These are phyloP conservation scores for Rhodamnia argentea DNA, from an alignment of 345 rosid species.

Conservation along the genomic window DNA sequence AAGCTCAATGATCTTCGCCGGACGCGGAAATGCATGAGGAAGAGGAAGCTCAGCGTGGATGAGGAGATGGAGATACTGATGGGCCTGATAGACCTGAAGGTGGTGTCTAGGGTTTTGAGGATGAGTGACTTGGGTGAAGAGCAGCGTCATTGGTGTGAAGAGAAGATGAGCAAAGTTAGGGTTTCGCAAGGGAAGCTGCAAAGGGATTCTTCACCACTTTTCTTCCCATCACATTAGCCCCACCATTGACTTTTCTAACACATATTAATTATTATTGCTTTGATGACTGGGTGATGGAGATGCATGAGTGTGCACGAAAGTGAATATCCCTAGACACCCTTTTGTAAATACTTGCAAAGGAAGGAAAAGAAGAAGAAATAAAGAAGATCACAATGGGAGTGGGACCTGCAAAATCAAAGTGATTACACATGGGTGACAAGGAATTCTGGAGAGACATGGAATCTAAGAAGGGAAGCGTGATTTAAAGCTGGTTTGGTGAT, in stretches of 20 bases:
- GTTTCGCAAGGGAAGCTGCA: slow-evolving; percentile 61
- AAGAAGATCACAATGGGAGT: neutral
- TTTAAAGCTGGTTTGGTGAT: slow-evolving; percentile 1
- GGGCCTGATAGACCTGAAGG: slow-evolving; percentile 82
- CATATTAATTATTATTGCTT: slow-evolving; percentile 2
- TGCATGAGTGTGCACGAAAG: slow-evolving; percentile 10
- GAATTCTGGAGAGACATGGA: slow-evolving; percentile 11
- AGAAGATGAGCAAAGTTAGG: slow-evolving; percentile 90
- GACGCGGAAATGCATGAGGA: slow-evolving; percentile 60
- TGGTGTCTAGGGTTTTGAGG: slow-evolving; percentile 87
- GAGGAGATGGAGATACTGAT: slow-evolving; percentile 84
- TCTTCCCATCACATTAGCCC: slow-evolving; percentile 89
- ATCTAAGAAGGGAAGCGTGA: slow-evolving; percentile 6
- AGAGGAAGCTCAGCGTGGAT: slow-evolving; percentile 49
- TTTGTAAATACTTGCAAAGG: slow-evolving; percentile 14
- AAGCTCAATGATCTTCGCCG: slow-evolving; percentile 77
- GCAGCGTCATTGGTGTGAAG: slow-evolving; percentile 91
- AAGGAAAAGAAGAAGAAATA: neutral
- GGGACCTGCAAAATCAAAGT: slow-evolving; percentile 34
- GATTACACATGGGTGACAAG: slow-evolving; percentile 32
- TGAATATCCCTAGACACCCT: slow-evolving; percentile 29
- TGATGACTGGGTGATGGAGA: slow-evolving; percentile 28
- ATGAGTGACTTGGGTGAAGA: slow-evolving; percentile 62
- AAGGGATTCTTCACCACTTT: slow-evolving; percentile 84
- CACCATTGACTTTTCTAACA: neutral